phyloP scores from a whole-genome alignment of 805 yeast species.

The Komagataella pastoris region DNA sequence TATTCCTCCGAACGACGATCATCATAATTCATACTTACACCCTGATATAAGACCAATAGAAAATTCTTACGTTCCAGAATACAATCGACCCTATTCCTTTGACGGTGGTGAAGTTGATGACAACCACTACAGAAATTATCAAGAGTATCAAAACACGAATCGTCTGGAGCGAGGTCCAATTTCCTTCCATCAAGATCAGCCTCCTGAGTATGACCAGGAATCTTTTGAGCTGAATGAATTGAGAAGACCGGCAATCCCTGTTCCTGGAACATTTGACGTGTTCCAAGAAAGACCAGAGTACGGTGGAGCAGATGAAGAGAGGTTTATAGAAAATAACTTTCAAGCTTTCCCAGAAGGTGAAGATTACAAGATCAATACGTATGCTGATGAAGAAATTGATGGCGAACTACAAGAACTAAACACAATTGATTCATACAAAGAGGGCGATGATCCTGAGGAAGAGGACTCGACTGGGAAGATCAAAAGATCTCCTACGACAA shows the following conservation, averaged over 20 bases:
- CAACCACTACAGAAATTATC: not conserved
- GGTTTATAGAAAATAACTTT: not conserved
- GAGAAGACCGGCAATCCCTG: not conserved
- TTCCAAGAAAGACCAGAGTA: not conserved
- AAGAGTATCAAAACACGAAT: not conserved
- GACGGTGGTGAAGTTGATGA: not conserved
- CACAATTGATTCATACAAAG: not conserved
- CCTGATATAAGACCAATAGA: not conserved
- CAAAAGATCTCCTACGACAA: conserved; percentile 4
- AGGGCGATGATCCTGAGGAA: not conserved
- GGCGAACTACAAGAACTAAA: not conserved
- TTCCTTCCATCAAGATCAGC: not conserved
- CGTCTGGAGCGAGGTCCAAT: not conserved
- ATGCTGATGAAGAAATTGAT: not conserved
- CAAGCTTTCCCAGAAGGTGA: not conserved
- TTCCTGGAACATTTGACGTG: not conserved
- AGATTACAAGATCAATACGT: not conserved
- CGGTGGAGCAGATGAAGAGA: not conserved
- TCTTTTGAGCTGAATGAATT: not conserved
- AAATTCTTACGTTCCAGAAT: not conserved
- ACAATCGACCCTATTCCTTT: not conserved
- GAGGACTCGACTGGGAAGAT: not conserved
- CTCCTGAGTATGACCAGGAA: not conserved
- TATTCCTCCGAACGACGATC: not conserved
- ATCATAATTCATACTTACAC: not conserved